Conservation (phyloP, 805 yeast species). For the Pichia paraexigua region DNA sequence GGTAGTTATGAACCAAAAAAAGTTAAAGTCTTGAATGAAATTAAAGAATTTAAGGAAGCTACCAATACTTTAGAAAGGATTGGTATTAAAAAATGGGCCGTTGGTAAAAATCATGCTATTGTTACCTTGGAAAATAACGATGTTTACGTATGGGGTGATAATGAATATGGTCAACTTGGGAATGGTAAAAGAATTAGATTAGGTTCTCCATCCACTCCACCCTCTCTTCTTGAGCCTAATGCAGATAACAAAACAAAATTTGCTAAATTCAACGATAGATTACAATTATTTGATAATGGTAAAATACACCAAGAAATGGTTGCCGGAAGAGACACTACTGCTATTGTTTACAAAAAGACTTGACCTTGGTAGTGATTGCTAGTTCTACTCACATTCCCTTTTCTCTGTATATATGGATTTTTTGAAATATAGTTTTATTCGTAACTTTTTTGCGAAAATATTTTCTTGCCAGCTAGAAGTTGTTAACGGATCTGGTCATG, state of each 20-base stretch:
- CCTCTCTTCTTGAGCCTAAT: slow-evolving; percentile 50
- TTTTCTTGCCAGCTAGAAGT: not conserved
- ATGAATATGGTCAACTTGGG: slow-evolving; percentile 76
- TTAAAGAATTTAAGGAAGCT: slow-evolving; percentile 49
- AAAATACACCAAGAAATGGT: slow-evolving; percentile 46
- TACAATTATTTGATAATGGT: slow-evolving; percentile 32
- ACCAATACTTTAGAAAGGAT: slow-evolving; percentile 34
- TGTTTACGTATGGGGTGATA: slow-evolving; percentile 77
- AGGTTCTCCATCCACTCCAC: slow-evolving; percentile 45
- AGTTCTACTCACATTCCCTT: not conserved
- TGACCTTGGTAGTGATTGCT: not conserved
- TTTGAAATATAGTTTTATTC: not conserved
- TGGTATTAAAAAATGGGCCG: slow-evolving; percentile 42
- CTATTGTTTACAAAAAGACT: slow-evolving; percentile 44
- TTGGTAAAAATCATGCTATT: slow-evolving; percentile 61
- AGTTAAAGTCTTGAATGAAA: slow-evolving; percentile 38
- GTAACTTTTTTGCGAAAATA: not conserved
- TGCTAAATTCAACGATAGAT: slow-evolving; percentile 32
- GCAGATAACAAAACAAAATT: slow-evolving; percentile 13
- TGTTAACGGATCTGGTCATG: not conserved
- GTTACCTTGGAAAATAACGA: slow-evolving; percentile 55
- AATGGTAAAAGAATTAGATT: slow-evolving; percentile 64
- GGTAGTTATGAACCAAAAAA: slow-evolving; percentile 61
- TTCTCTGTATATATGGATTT: not conserved
- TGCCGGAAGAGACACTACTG: slow-evolving; percentile 58